Evolutionary conservation across 352 stramenopile species (phyloP).

Genomic region (Phytopythium ostracodes): DNA sequence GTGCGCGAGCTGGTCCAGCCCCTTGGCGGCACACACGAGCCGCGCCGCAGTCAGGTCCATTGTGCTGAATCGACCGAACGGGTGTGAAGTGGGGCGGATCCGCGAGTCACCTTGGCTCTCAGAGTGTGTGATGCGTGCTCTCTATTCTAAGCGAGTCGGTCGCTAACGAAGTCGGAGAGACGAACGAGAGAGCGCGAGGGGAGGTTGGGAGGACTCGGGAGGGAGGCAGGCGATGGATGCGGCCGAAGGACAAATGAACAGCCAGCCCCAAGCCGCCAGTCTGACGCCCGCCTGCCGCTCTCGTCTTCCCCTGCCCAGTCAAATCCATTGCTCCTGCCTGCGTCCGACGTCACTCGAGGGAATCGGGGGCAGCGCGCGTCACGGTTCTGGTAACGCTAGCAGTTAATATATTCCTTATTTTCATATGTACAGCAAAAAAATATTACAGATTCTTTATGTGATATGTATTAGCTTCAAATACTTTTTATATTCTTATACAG

Average conservation of each 20-base stretch:
- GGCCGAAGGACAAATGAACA: constrained; percentile 2
- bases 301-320: background rate
- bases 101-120: background rate
- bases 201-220: constrained; percentile 11
- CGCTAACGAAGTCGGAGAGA: background rate
- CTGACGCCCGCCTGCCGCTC: background rate
- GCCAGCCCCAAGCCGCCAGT: background rate
- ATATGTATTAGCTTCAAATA: no score
- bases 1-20: constrained; percentile 52
- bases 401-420: background rate
- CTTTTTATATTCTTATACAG: no score
- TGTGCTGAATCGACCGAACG: constrained; percentile 3
- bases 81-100: background rate
- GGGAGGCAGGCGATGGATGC: constrained; percentile 5
- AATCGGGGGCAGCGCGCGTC: background rate
- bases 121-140: background rate
- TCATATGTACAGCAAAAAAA: no score
- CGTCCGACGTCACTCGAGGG: constrained; percentile 1
- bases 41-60: constrained; percentile 58
- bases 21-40: constrained; percentile 38
- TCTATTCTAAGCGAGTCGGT: background rate
- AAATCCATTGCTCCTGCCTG: background rate
- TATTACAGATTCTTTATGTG: no score
- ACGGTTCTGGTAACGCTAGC: background rate
- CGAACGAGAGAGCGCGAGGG: constrained; percentile 19